Evolutionary conservation across 192 early-diverging fungal species (phyloP), one percentile per base, ranked within the genome.

Genomic region (Coemansia sp.): DNA sequence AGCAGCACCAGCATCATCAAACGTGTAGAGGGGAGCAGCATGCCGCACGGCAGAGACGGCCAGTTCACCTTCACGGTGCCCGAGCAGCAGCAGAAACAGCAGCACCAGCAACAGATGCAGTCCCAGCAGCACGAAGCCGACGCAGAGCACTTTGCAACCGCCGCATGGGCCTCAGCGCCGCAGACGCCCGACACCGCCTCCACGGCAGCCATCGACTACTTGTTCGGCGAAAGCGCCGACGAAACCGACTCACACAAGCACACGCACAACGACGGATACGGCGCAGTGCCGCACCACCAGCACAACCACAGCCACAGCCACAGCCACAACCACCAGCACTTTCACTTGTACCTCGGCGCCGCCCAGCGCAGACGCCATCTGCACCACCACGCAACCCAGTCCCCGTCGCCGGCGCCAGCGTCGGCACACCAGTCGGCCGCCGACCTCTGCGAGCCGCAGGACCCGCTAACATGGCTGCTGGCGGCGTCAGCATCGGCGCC

Each of bases 381-480:
- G 58, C 68, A 58, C 18, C 32, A 32, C 32, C 32, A 32, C 32
- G 32, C 32, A 32, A 32, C 32, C 4, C 32, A 32, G 32, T 32
- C 32, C 4, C 62, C 11, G 23, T 15, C 10, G 9, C 57, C n/a
- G 21, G 37, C 10, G 64, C 9, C 26, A 43, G 21, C 7, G 16
- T 16, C 7, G n/a, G 45, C 37, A 23, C 38, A 23, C 41, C n/a
- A 18, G 47, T 11, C 45, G 16, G 9, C 48, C 23, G 67, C 16
- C 50, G 45, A 43, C 19, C 57, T 23, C 44, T 45, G 44, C 13
- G 44, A 53, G 54, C 54, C 13, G 47, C 63, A 54, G 18, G 69
- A 74, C 21, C 77, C 77, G 32, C 56, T 74, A 18, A 74, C 77
- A 1, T 79, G 76, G 76, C 67, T 72, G 64, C 70, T 68, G 61